phyloP scores from a whole-genome alignment of 352 stramenopile genomes.

The Poterioochromonas sp. region DNA sequence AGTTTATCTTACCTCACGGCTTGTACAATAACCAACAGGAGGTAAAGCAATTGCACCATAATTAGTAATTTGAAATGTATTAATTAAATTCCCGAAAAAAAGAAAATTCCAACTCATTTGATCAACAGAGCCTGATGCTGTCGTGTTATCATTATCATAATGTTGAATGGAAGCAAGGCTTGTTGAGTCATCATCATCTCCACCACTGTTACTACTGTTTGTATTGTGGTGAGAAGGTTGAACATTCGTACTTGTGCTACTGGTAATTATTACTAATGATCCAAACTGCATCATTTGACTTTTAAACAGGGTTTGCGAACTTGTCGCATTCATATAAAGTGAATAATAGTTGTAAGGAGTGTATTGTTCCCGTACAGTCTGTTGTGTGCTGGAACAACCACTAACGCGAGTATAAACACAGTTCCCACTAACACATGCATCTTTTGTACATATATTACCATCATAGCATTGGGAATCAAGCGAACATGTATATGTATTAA shows the following conservation, averaged over 20 bases:
- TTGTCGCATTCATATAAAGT: neutral
- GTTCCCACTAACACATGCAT: neutral
- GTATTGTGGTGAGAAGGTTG: neutral
- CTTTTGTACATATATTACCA: neutral
- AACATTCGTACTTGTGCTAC: neutral
- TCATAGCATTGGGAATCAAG: neutral
- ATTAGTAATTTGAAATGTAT: neutral
- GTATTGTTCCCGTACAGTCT: neutral
- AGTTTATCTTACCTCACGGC: neutral
- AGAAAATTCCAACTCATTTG: neutral
- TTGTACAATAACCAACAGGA: neutral
- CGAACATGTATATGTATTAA: neutral
- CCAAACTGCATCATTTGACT: too few species aligned
- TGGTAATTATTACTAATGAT: neutral
- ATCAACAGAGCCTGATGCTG: neutral
- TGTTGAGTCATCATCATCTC: neutral
- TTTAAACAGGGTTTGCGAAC: too few species aligned
- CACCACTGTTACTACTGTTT: neutral
- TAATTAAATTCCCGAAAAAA: slow-evolving; percentile 2
- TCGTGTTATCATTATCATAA: too few species aligned
- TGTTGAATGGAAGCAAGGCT: too few species aligned
- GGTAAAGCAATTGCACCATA: neutral
- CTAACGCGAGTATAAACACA: neutral
- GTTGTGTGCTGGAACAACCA: neutral
- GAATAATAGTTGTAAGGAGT: neutral